Base-by-base conservation (phyloP, 257 asterid genomes). In the Nicotiana noctiflora region DNA sequence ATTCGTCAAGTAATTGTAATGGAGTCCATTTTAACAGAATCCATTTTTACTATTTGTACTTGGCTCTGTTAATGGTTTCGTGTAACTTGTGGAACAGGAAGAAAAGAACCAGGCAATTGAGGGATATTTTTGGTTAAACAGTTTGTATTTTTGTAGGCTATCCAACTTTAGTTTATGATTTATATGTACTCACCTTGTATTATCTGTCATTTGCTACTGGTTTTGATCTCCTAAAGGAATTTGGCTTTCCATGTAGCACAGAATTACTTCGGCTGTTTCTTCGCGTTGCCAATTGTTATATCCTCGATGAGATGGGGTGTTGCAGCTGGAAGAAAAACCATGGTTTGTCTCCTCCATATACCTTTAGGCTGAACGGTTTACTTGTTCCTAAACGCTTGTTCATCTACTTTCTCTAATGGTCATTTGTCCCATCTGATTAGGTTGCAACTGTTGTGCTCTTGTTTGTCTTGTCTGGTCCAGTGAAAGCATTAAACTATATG, bases 251-350 rank as follows among this genome's bases (percentile, higher is more conserved):
- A 17, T 72, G 78, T 72, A 72, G 61, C 32, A 17, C 95, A 94
- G 98, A 96, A 89, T 84, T 94, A 94, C 84, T 94, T 95, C 86
- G 93, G 95, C 17, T 92, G 97, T 85, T 93, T 93, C 88, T 95
- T 93, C 25, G 95, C 96, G 9, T 85, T 95, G 93, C 99, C 99
- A 46, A 94, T 95, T 52, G 98, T 95, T 29, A 64, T 93, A 86
- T 92, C 97, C 83, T 92, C 98, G 67, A 88, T 93, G 92, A 89
- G 93, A 91, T 94, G 99, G 99, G 99, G 96, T 18, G 51, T 90
- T 84, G 90, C 93, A 60, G 97, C 97, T 76, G 99, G 97, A 34
- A 89, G 99, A 84, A 95, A 95, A 89, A 93, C 97, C 76, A 93
- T 95, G 98, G 99, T 95, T 81, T 76, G 80, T 49, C 49, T 46